These are phyloP conservation scores for Penicillium capsulatum DNA, from an alignment of 2,329 filamentous ascomycete genomes.

Conservation along the genomic window DNA sequence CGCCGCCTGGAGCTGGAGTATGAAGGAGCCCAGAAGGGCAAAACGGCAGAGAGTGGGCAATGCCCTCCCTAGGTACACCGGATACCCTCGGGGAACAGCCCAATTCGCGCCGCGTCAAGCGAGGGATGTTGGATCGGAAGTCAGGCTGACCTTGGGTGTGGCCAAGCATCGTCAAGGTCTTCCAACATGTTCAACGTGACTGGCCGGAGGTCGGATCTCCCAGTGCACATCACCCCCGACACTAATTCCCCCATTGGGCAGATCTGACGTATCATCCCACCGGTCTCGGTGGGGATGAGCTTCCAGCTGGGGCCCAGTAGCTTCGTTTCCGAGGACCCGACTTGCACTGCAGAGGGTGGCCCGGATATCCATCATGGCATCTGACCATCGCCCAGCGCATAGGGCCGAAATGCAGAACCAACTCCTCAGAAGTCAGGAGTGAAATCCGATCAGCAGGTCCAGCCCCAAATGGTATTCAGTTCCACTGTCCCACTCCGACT, in stretches of 20 bases:
- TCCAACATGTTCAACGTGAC: constrained; percentile 12
- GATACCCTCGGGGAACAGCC: constrained; percentile 13
- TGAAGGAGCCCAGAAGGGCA: constrained; percentile 1
- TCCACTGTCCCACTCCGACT: constrained; percentile 16
- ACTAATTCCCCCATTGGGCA: neutral
- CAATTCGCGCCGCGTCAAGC: constrained; percentile 11
- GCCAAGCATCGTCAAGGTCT: constrained; percentile 1
- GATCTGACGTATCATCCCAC: constrained; percentile 17
- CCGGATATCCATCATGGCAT: too few relatives aligned
- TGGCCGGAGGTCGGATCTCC: constrained; percentile 11
- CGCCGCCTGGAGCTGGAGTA: constrained; percentile 6
- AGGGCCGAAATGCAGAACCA: too few relatives aligned
- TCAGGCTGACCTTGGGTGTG: too few relatives aligned
- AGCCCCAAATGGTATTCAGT: constrained; percentile 5
- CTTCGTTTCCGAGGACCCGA: constrained; percentile 13
- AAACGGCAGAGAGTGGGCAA: neutral
- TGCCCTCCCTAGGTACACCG: too few relatives aligned
- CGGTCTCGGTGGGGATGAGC: constrained; percentile 5
- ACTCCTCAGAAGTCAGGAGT: too few relatives aligned
- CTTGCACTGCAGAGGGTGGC: too few relatives aligned
- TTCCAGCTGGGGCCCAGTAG: constrained; percentile 9
- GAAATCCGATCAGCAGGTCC: constrained; percentile 19
- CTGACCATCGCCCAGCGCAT: too few relatives aligned
- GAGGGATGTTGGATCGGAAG: neutral
- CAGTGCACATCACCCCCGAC: neutral